These are phyloP conservation scores for Aspergillus eucalypticola DNA, from an alignment of 2,329 filamentous ascomycete genomes.

Conservation along the genomic window DNA sequence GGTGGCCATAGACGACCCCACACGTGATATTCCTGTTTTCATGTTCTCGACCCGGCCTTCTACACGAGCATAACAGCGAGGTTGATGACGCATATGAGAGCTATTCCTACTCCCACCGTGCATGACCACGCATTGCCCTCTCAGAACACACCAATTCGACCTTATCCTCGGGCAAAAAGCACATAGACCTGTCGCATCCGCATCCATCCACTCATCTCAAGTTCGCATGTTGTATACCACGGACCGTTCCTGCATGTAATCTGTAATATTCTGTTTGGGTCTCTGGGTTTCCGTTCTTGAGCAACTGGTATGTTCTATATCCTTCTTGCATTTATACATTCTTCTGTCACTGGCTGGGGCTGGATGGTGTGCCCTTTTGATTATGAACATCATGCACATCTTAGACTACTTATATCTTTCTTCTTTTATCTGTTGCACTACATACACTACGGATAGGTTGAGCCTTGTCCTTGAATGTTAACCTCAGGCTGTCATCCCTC, in stretches of 20 bases:
- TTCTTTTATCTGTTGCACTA: neutral
- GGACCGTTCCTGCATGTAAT: constrained; percentile 19
- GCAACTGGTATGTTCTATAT: constrained; percentile 19
- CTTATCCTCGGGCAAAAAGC: constrained; percentile 14
- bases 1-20: constrained; percentile 71
- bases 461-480: constrained; percentile 4
- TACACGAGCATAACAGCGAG: constrained; percentile 13
- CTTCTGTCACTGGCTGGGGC: neutral
- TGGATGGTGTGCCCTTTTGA: constrained; percentile 1
- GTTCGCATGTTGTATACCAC: constrained; percentile 4
- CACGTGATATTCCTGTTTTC: neutral
- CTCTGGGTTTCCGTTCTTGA: constrained; percentile 9
- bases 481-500: neutral
- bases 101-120: constrained; percentile 14
- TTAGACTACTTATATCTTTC: constrained; percentile 5
- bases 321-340: constrained; percentile 6
- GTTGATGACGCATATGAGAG: constrained; percentile 18
- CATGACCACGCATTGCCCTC: constrained; percentile 14
- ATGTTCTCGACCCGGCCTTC: neutral
- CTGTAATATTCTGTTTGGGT: constrained; percentile 19
- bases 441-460: constrained; percentile 4
- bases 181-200: constrained; percentile 17
- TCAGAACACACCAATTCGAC: constrained; percentile 13
- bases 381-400: constrained; percentile 11
- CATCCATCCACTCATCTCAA: constrained; percentile 7